Evolutionary conservation across 768 basidiomycete species (phyloP), one percentile per base, ranked within the genome.

Genomic region (Lanmaoa pseudosensibilis): DNA sequence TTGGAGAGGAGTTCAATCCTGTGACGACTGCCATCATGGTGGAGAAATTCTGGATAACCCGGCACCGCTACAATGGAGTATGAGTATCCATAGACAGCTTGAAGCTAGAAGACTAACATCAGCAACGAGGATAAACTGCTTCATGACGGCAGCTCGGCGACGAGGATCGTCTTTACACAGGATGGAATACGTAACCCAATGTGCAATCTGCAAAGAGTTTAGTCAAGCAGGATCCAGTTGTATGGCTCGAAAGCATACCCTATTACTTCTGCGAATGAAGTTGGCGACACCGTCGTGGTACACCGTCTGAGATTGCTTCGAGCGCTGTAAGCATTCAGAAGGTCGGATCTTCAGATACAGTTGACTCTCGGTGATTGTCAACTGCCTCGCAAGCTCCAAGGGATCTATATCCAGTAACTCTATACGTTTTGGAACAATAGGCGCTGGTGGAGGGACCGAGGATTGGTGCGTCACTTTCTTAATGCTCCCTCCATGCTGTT

Each of bases 1-100:
- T 83, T 0, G 85, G 83, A 2, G 87, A 80, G 7, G 83, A 82
- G 66, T 86, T 85, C 56, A 88, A 73, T 19, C 85, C 87, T 3
- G 87, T 86, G 41, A 86, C 78, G 43, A 88, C 77, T 30, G 84
- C 85, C 41, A 84, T 82, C 78, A 88, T 82, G 9, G 82, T 82
- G 25, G 86, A 85, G 60, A 83, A 88, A 69, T 88, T 88, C 67
- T 85, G 82, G 48, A 88, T 69, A 4, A 66, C 48, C n/a, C 81
- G 80, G 64, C 86, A 85, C 16, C 82, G 80, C 86, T 88, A 63
- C 51, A 36, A 51, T 18, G 32, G 21, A 46, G 23, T 6, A 30
- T 65, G 21, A 60, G 54, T 13, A 60, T 52, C 23, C 8, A 11
- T 25, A 41, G 16, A 39, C 19, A 15, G n/a, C 6, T 7, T 15